These are phyloP conservation scores for Lactifluus piperatus DNA, from an alignment of 768 basidiomycete genomes.

Conservation along the genomic window DNA sequence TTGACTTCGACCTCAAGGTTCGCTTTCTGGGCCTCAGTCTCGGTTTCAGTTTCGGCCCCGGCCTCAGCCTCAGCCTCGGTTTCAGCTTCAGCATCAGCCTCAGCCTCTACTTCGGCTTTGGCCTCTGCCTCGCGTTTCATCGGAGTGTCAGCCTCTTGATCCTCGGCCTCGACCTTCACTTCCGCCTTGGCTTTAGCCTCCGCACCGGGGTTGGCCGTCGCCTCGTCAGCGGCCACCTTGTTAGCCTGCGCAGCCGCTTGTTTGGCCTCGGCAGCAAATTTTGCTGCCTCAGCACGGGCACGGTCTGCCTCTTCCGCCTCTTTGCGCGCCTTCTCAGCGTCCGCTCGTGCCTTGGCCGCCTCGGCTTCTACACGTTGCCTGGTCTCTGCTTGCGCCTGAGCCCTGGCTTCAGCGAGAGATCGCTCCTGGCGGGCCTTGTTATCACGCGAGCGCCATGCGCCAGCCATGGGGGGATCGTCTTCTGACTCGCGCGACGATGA, in stretches of 20 bases:
- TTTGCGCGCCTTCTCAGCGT: background rate
- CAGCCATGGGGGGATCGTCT: conserved; percentile 10
- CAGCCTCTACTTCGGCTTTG: background rate
- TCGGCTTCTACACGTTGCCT: conserved; percentile 9
- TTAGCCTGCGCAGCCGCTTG: background rate
- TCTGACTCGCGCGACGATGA: conserved; percentile 14
- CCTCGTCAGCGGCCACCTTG: background rate
- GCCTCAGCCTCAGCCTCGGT: background rate
- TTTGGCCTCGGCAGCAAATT: background rate
- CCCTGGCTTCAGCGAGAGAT: conserved; percentile 1
- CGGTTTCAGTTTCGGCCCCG: background rate
- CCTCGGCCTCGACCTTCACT: background rate
- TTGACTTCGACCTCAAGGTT: background rate
- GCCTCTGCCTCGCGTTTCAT: background rate
- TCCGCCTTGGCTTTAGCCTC: background rate
- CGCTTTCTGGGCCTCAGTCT: background rate
- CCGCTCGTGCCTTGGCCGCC: background rate
- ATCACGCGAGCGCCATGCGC: conserved; percentile 12
- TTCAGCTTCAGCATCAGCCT: background rate
- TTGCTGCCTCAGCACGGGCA: too few species aligned
- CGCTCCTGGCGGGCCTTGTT: conserved; percentile 5
- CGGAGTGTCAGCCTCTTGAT: too few species aligned
- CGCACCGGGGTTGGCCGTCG: background rate
- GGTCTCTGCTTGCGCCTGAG: conserved; percentile 1
- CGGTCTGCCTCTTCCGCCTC: background rate